Percentiles rank a stretch among this genome's conserved stretches.
These are phyloP conservation scores for Pseudonitzschia multistriata DNA, from an alignment of 108 stramenopile species.

Conservation along the genomic window DNA sequence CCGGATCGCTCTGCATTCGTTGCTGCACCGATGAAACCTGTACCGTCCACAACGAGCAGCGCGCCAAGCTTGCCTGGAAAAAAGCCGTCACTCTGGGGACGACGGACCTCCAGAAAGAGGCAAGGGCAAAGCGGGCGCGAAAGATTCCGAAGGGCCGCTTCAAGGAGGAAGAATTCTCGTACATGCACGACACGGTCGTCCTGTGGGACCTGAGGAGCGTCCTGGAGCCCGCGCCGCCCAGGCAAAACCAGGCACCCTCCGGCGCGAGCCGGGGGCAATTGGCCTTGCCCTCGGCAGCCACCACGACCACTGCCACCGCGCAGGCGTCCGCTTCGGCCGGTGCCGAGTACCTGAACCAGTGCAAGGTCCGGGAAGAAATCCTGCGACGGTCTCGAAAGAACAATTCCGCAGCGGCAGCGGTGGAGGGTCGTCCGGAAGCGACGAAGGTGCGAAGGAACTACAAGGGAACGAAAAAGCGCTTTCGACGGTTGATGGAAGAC, in stretches of 20 bases:
- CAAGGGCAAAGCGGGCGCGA: slow-evolving; percentile 23
- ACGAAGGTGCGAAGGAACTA: background rate
- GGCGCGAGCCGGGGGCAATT: no score
- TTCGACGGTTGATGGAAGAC: background rate
- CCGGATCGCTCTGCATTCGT: slow-evolving; percentile 38
- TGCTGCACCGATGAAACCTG: slow-evolving; percentile 50
- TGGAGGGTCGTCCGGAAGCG: background rate
- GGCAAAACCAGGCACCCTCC: background rate
- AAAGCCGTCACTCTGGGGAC: slow-evolving; percentile 40
- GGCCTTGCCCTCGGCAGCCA: background rate
- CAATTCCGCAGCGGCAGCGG: background rate
- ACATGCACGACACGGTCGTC: slow-evolving; percentile 53
- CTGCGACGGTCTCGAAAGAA: slow-evolving; percentile 3
- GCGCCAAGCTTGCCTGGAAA: slow-evolving; percentile 27
- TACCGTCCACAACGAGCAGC: slow-evolving; percentile 37
- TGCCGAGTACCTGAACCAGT: background rate
- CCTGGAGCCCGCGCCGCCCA: background rate
- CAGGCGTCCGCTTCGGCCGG: background rate
- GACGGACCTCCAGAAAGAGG: slow-evolving; percentile 32
- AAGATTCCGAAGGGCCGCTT: slow-evolving; percentile 33
- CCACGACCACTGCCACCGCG: background rate
- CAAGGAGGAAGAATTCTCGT: slow-evolving; percentile 44
- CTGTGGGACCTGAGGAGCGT: slow-evolving; percentile 46
- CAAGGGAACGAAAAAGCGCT: background rate
- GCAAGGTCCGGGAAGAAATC: background rate